Evolutionary conservation across 441 rosid species (phyloP).

Genomic region (Croton setiger): DNA sequence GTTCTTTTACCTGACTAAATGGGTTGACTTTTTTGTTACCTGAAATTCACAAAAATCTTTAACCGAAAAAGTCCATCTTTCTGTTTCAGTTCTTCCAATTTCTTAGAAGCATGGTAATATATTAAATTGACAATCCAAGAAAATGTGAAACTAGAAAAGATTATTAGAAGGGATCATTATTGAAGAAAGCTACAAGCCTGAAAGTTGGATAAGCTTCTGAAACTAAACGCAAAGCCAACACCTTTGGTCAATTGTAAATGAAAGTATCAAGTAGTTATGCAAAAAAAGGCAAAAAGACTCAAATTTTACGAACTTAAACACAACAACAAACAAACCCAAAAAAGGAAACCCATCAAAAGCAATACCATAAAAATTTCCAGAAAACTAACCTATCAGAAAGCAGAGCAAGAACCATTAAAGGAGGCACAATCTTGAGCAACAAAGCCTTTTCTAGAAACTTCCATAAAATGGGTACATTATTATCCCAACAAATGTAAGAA

Average conservation of each 20-base stretch:
- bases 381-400: constrained; percentile 53
- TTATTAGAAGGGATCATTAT: constrained; percentile 4
- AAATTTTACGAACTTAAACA: not conserved
- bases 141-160: constrained; percentile 13
- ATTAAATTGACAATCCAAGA: constrained; percentile 15
- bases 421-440: constrained; percentile 58
- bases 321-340: not conserved
- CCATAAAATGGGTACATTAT: constrained; percentile 87
- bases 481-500: constrained; percentile 89
- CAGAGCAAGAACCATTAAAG: constrained; percentile 71
- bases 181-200: constrained; percentile 9
- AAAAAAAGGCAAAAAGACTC: not conserved
- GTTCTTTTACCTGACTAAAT: not conserved
- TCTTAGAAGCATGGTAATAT: not conserved
- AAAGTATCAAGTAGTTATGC: not conserved
- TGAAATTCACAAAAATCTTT: constrained; percentile 4
- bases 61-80: constrained; percentile 1
- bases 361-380: constrained; percentile 10
- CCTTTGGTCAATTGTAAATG: not conserved
- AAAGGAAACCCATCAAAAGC: constrained; percentile 7
- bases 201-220: not conserved
- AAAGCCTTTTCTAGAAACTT: constrained; percentile 92
- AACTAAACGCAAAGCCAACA: not conserved
- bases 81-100: constrained; percentile 1
- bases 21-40: constrained; percentile 13